Evolutionary conservation across 345 rosid species (phyloP), one percentile per base, ranked within the genome.

Genomic region (Populus tremula): DNA sequence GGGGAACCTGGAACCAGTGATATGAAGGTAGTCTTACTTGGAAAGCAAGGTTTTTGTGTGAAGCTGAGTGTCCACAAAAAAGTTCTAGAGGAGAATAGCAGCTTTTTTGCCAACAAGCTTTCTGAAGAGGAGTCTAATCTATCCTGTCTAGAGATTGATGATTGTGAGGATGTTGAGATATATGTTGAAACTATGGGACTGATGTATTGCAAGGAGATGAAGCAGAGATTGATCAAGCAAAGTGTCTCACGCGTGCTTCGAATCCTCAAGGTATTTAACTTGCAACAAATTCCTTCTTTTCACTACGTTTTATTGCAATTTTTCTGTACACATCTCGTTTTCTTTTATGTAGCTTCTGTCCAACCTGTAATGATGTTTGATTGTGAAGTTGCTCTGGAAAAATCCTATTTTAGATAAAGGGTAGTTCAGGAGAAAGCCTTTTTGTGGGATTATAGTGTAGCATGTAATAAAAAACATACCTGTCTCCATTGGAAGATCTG

Each of bases 201-300:
- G 27, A 96, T 96, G 99, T 96, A 96, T 82, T 92, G 98, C 86
- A 92, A 89, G 80, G 99, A 96, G n/a, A 88, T 93, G 93, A 96
- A 90, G 85, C 99, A 92, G 81, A 85, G 97, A 53, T 83, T 96
- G 17, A 88, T 93, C 86, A 96, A 96, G 85, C 97, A 93, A 85
- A 93, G 88, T 72, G 98, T 96, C 49, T 78, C 89, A 20, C 91
- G 96, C 35, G 96, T 92, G 50, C 97, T 96, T 53, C 93, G 93
- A 64, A 83, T 96, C 74, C 97, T 96, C 71, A 92, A 92, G 98
- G 99, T 95, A 90, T 82, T 77, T 78, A 68, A 25, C 67, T 6
- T 23, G 69, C 25, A 33, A 47, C 75, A 8, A 23, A 18, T 53
- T 9, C 56, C 65, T 75, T 78, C 47, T 75, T 33, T 70, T 21